Conservation (phyloP, 495 filamentous ascomycete genomes). For the Podospora appendiculata region DNA sequence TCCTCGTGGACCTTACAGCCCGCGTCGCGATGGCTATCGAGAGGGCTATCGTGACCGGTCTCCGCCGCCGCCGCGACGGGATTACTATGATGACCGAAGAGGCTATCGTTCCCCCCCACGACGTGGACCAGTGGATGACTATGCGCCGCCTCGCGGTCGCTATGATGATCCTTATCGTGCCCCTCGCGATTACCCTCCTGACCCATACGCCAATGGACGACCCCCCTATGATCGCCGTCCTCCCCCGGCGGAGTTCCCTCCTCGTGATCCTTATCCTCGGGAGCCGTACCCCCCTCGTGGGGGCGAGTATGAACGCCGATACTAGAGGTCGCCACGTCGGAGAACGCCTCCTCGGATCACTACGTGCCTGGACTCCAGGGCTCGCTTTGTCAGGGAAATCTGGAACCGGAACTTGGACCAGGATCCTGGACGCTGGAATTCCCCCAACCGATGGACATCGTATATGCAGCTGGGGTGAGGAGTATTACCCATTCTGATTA, state of each 20-base stretch:
- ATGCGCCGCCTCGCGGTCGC: slow-evolving; percentile 54
- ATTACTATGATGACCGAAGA: slow-evolving; percentile 77
- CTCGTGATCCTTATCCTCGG: slow-evolving; percentile 44
- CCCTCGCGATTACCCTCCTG: slow-evolving; percentile 50
- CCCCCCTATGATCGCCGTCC: slow-evolving; percentile 51
- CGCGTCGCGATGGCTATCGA: slow-evolving; percentile 47
- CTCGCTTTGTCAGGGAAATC: neutral
- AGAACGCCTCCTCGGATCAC: neutral
- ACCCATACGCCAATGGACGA: slow-evolving; percentile 60
- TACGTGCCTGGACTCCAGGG: neutral
- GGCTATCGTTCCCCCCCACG: slow-evolving; percentile 67
- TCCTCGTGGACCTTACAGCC: slow-evolving; percentile 68
- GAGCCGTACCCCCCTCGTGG: slow-evolving; percentile 38
- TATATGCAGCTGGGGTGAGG: no score
- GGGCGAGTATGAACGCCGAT: slow-evolving; percentile 38
- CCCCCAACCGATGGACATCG: no score
- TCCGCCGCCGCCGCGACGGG: slow-evolving; percentile 51
- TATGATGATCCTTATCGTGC: slow-evolving; percentile 54
- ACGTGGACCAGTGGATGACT: slow-evolving; percentile 68
- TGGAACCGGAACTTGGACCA: no score
- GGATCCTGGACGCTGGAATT: no score
- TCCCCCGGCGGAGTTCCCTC: slow-evolving; percentile 44
- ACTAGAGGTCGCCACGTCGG: slow-evolving; percentile 6
- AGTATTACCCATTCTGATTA: no score
- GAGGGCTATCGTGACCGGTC: slow-evolving; percentile 84